A percentile compares a stretch with the other conserved stretches of the same genome.
Evolutionary conservation across 2,329 filamentous ascomycete species (phyloP).

Genomic region (Fusarium sp.): DNA sequence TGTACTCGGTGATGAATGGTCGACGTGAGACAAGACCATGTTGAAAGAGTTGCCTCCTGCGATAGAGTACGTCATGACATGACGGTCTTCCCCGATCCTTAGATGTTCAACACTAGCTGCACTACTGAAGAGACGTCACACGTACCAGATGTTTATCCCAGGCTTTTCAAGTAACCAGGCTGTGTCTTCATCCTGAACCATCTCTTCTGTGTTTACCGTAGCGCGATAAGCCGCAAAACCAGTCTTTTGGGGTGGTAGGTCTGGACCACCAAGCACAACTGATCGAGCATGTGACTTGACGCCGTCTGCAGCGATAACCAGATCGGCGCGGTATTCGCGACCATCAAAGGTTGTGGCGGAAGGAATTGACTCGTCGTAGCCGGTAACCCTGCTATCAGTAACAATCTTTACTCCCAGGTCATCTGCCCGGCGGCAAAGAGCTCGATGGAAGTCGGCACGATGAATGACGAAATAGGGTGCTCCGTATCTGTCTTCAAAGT

Average conservation of each 20-base stretch:
- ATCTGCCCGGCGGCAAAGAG: not conserved
- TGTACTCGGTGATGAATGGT: not conserved
- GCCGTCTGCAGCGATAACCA: not conserved
- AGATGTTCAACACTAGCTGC: fast-evolving
- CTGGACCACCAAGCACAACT: not conserved
- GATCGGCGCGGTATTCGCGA: not conserved
- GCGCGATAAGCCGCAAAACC: constrained; percentile 2
- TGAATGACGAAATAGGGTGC: not conserved
- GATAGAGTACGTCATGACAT: constrained; percentile 6
- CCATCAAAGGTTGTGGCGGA: not conserved
- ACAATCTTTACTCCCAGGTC: not conserved
- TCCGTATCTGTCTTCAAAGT: not conserved
- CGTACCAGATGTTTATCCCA: constrained; percentile 1
- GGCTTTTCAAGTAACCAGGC: not conserved
- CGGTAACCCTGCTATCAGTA: not conserved
- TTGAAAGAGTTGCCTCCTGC: constrained; percentile 6
- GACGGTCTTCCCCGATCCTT: constrained; percentile 1
- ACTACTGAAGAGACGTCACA: fast-evolving
- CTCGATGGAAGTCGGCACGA: not conserved
- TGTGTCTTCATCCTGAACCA: not conserved
- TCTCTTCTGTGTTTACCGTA: not conserved
- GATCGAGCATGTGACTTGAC: constrained; percentile 3
- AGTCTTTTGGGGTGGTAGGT: not conserved
- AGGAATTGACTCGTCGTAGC: not conserved
- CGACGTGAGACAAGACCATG: not conserved